Base-by-base conservation (phyloP, 441 rosid species). In the Gossypium trilobum region DNA sequence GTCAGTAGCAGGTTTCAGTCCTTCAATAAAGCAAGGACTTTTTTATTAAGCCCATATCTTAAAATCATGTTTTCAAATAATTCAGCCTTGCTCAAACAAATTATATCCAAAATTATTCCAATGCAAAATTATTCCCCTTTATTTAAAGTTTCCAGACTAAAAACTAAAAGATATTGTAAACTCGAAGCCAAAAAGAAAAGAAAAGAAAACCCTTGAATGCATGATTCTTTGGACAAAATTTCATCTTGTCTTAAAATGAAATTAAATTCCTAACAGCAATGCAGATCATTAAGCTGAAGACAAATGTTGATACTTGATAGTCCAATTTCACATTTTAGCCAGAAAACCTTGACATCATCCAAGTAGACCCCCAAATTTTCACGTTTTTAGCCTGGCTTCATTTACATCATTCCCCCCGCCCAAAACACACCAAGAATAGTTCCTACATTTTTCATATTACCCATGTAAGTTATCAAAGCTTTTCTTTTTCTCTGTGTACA, bases 241-340 rank as follows among this genome's bases (percentile, higher is more conserved):
- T 20, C 17, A n/a, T 55, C 31, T 19, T n/a, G 23, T 14, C 19
- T 56, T 19, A 6, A 33, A 5, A 33, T 20, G 16, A 23, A 69
- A 54, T n/a, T 3, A 60, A 6, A 51, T 67, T 74, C 68, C 0
- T 0, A 75, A 13, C 25, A 69, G 55, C 20, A 70, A 52, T 29
- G 23, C 39, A 36, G 36, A 69, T 36, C 56, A 14, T 25, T 11
- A 31, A 31, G 36, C 36, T 31, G 2, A 74, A 9, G 13, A 20
- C 23, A 68, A 59, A 31, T 14, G 25, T 46, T 46, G 51, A 46
- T 3, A 46, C 36, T 3, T 13, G 39, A 14, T 22, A 14, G 11
- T 5, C 60, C 68, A 66, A 64, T 64, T 61, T 60, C 68, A 33
- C 64, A 51, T 52, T 25, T 36, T 51, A 65, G 19, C n/a, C 52